A percentile compares a stretch with the other conserved stretches of the same genome.
Evolutionary conservation across 495 filamentous ascomycete genomes (phyloP).

Genomic region (Trichoderma parareesei): DNA sequence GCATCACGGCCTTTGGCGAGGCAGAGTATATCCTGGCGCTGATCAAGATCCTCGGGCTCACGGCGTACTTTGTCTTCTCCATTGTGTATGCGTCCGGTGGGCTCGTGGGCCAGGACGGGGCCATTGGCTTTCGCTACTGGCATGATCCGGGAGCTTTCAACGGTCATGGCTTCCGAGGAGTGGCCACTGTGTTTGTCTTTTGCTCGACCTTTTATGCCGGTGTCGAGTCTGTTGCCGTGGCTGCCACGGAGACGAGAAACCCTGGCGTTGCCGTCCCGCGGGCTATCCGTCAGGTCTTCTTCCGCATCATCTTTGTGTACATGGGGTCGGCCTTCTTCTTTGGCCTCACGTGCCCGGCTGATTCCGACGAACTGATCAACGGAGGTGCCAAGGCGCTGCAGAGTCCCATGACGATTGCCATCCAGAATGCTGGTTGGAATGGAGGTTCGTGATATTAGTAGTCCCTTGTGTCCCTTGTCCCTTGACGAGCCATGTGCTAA

Average conservation of each 20-base stretch:
- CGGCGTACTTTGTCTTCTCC: constrained; percentile 61
- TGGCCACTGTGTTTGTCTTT: constrained; percentile 52
- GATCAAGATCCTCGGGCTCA: constrained; percentile 59
- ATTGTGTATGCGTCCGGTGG: constrained; percentile 52
- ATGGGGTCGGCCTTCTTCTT: constrained; percentile 68
- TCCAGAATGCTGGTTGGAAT: constrained; percentile 48
- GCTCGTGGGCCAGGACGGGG: constrained; percentile 32
- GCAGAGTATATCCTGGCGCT: constrained; percentile 56
- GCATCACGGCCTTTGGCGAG: constrained; percentile 48
- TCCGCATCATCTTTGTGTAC: constrained; percentile 69
- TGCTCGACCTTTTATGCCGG: constrained; percentile 68
- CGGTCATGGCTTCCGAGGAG: constrained; percentile 54
- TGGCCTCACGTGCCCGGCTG: constrained; percentile 46
- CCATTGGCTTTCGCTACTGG: constrained; percentile 60
- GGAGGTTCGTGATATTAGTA: constrained; percentile 16
- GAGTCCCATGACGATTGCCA: constrained; percentile 54
- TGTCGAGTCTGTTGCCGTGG: constrained; percentile 66
- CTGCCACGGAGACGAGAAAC: constrained; percentile 67
- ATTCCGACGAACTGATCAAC: constrained; percentile 39
- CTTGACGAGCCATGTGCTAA: not conserved
- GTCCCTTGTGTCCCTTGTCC: not conserved
- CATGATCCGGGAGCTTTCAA: constrained; percentile 57
- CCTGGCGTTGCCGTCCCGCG: constrained; percentile 60
- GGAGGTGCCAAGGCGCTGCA: constrained; percentile 40
- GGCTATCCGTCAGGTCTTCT: constrained; percentile 68